Evolutionary conservation across 352 stramenopile genomes (phyloP), one percentile per base, ranked within the genome.

Genomic region (Pythium phragmitis): DNA sequence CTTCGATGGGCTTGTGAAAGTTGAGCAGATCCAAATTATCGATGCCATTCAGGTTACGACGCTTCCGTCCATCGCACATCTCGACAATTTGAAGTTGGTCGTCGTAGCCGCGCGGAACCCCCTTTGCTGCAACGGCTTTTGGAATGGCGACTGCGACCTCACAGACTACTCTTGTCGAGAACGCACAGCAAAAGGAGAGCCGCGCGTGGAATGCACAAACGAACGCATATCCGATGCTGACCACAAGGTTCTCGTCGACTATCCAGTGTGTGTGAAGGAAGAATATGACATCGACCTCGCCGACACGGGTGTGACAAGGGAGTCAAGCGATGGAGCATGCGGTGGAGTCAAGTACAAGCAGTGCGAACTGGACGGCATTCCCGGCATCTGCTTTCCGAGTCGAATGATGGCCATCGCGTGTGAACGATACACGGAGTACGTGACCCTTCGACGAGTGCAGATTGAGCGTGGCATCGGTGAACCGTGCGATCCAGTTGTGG

Each of bases 101-200:
- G 6, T 48, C 3, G 2, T 68, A 2, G 16, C 21, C 7, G 33
- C 21, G 1, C 46, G 52, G 0, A 63, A 68, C 7, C 41, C 55
- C 1, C 9, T 68, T 7, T 72, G 65, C 55, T 72, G 65, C 60
- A 72, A 72, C 23, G 65, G 65, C 7, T 71, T 66, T 41, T 39
- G 26, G 26, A 30, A 30, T 39, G 13, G 49, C 4, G 52, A 39
- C 1, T 71, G 65, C 19, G 41, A 71, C 30, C 39, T 60, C 1
- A 57, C 52, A 0, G 28, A 56, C 1, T 63, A 51, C 21, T 55
- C 21, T 2, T 71, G 64, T 37, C n/a, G 19, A 7, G 33, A 63
- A 7, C 56, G 57, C 2, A 56, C 63, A 26, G 26, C 47, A 0
- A 13, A 12, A 3, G 59, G 46, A 7, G 58, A 68, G 49, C 58